phyloP scores from a whole-genome alignment of 805 yeast species.

The Saccharomycopsis olivae region DNA sequence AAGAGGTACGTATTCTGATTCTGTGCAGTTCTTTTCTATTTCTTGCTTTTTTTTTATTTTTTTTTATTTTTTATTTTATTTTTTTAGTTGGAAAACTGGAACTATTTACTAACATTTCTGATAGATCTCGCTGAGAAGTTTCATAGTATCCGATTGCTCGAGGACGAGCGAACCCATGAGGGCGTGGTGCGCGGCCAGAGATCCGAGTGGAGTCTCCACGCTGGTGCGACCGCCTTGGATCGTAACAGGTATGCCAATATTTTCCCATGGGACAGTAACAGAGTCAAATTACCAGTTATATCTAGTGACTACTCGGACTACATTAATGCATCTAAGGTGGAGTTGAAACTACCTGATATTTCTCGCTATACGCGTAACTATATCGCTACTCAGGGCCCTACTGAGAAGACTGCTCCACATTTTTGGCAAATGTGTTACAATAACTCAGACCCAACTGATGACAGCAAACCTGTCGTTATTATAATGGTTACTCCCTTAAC shows the following conservation, averaged over 20 bases:
- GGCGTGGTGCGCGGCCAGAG: no score
- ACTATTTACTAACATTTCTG: neutral
- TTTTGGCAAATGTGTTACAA: constrained; percentile 83
- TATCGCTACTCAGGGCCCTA: constrained; percentile 76
- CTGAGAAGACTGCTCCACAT: constrained; percentile 60
- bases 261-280: constrained; percentile 52
- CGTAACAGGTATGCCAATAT: constrained; percentile 53
- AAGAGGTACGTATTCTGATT: neutral
- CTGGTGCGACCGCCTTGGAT: no score
- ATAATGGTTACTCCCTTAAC: constrained; percentile 68
- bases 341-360: constrained; percentile 23
- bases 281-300: constrained; percentile 33
- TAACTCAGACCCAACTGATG: constrained; percentile 43
- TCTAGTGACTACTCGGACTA: constrained; percentile 36
- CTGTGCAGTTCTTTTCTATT: no score
- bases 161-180: constrained; percentile 29
- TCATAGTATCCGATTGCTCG: constrained; percentile 26
- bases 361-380: constrained; percentile 25
- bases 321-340: constrained; percentile 75
- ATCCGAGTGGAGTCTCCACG: no score
- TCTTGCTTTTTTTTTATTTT: no score
- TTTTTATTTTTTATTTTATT: no score
- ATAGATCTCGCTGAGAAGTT: constrained; percentile 22
- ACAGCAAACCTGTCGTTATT: constrained; percentile 40
- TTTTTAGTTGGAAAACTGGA: neutral